Evolutionary conservation across 805 yeast genomes (phyloP).

Genomic region (Pichia manshurica): DNA sequence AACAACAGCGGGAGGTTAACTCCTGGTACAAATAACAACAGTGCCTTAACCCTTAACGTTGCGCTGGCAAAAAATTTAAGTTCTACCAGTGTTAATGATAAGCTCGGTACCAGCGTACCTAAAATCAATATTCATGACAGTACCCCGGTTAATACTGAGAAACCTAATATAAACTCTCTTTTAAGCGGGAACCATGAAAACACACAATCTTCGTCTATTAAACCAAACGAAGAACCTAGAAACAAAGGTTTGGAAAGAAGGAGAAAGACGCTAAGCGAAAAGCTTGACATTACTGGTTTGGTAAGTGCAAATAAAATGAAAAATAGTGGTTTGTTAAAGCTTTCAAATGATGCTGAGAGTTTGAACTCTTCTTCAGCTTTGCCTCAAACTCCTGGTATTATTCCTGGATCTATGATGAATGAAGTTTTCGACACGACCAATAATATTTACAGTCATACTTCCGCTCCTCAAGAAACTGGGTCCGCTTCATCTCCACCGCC

Average conservation of each 20-base stretch:
- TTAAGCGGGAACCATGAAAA: neutral
- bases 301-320: neutral
- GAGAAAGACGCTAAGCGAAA: conserved; percentile 14
- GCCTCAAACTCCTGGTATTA: conserved; percentile 17
- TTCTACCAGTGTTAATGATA: neutral
- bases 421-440: conserved; percentile 6
- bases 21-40: conserved; percentile 3
- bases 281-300: conserved; percentile 7
- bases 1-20: conserved; percentile 6
- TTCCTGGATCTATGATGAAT: conserved; percentile 14
- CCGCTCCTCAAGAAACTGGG: too few relatives aligned
- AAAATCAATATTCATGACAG: conserved; percentile 10
- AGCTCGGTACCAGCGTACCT: neutral
- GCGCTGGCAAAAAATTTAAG: neutral
- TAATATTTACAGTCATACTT: too few relatives aligned
- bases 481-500: too few relatives aligned
- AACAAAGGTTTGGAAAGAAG: conserved; percentile 10
- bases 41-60: neutral
- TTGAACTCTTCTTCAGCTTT: conserved; percentile 3
- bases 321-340: neutral
- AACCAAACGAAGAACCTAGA: too few relatives aligned
- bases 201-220: too few relatives aligned
- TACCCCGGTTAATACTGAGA: conserved; percentile 27
- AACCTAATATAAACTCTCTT: conserved; percentile 5
- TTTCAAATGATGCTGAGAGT: neutral